These are phyloP conservation scores for Diaporthe velutina DNA, from an alignment of 2,329 filamentous ascomycete species.

Conservation along the genomic window DNA sequence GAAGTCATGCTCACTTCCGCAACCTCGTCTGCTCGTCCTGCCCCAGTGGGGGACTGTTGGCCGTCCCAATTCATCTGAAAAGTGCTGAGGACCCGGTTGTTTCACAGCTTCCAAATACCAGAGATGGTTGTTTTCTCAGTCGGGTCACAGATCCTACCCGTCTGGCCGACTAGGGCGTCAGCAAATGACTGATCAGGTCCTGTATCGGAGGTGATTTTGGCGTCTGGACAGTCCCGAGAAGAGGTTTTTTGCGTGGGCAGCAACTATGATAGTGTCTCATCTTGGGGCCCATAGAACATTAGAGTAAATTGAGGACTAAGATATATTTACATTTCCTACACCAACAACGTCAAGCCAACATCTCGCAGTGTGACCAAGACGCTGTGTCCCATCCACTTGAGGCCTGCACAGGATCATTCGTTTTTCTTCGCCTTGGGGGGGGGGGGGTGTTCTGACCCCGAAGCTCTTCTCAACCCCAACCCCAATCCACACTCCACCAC, in stretches of 20 bases:
- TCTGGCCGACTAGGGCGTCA: constrained; percentile 16
- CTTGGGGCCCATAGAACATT: not conserved
- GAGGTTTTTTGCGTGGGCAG: not conserved
- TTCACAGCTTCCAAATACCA: not conserved
- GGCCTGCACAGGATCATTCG: not conserved
- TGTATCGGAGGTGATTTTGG: constrained; percentile 24
- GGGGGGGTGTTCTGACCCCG: not conserved
- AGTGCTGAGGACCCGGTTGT: not conserved
- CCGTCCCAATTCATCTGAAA: constrained; percentile 11
- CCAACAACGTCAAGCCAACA: not conserved
- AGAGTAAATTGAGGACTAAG: not conserved
- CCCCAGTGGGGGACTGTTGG: not conserved
- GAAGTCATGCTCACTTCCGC: constrained; percentile 12
- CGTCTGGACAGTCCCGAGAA: not conserved
- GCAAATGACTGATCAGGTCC: constrained; percentile 6
- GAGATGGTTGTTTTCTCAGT: not conserved
- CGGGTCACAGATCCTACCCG: not conserved
- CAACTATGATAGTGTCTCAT: not conserved
- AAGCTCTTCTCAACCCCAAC: no score
- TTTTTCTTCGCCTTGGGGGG: not conserved
- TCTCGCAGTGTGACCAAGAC: not conserved
- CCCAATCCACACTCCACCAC: not conserved
- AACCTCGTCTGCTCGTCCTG: constrained; percentile 18
- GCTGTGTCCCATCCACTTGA: not conserved
- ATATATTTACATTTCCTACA: not conserved